A percentile compares a stretch with the other conserved stretches of the same genome.
Conservation (phyloP, 305 asterid species). For the Rubia tinctorum region DNA sequence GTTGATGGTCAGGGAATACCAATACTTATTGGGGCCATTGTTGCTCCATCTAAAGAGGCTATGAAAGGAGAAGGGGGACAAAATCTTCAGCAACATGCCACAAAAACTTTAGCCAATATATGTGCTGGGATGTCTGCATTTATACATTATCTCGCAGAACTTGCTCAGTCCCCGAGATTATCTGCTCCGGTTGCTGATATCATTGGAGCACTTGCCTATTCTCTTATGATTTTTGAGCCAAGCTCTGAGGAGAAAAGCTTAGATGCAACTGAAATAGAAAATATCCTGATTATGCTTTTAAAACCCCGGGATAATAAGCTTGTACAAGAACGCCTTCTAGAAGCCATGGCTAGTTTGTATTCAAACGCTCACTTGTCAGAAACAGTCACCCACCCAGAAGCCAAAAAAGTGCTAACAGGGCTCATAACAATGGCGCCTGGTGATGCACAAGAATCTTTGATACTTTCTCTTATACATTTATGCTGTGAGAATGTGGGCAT, state of each 20-base stretch:
- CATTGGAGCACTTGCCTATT: constrained; percentile 87
- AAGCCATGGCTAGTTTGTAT: constrained; percentile 82
- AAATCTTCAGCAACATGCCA: constrained; percentile 68
- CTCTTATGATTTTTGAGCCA: constrained; percentile 62
- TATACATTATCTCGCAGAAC: constrained; percentile 70
- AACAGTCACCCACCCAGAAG: constrained; percentile 51
- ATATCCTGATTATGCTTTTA: constrained; percentile 55
- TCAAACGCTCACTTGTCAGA: constrained; percentile 48
- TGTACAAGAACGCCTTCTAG: constrained; percentile 82
- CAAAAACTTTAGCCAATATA: constrained; percentile 64
- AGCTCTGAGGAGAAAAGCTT: constrained; percentile 45
- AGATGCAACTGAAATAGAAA: constrained; percentile 53
- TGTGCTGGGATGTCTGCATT: constrained; percentile 68
- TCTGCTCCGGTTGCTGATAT: constrained; percentile 86
- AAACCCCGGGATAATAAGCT: constrained; percentile 85
- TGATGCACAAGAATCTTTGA: constrained; percentile 71
- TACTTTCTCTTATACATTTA: constrained; percentile 50
- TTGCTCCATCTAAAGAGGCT: constrained; percentile 87
- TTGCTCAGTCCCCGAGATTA: constrained; percentile 74
- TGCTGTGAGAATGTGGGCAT: constrained; percentile 50
- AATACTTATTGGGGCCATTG: constrained; percentile 65
- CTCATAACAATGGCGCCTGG: constrained; percentile 66
- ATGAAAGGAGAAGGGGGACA: constrained; percentile 76
- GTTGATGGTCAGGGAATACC: constrained; percentile 62
- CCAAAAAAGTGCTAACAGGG: constrained; percentile 72